Conservation (phyloP, 148 eudicot species). For the Rhododendron ferrugineum region DNA sequence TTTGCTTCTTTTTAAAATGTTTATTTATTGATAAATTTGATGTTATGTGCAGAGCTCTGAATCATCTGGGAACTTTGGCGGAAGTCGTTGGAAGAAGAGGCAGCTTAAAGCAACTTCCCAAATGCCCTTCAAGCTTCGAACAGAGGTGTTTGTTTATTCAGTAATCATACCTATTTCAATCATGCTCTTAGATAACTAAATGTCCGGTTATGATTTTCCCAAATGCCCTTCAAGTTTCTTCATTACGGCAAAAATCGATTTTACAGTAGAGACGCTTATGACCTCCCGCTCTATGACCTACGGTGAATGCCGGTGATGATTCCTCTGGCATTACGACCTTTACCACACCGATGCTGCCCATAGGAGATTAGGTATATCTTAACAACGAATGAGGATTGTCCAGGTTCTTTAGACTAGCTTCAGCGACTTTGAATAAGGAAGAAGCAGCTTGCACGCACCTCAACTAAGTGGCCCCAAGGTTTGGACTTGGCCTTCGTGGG, state of each 20-base stretch:
- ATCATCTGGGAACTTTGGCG: slow-evolving; percentile 51
- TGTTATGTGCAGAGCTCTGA: slow-evolving; percentile 49
- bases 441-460: not conserved
- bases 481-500: not conserved
- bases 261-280: too few species aligned
- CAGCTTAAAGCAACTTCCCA: slow-evolving; percentile 52
- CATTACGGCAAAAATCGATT: too few species aligned
- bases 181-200: not conserved
- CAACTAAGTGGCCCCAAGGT: not conserved
- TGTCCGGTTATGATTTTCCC: too few species aligned
- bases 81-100: slow-evolving; percentile 57
- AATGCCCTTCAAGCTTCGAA: slow-evolving; percentile 79
- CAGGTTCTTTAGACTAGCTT: too few species aligned
- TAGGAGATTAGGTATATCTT: not conserved
- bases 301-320: too few species aligned
- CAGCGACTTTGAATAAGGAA: too few species aligned
- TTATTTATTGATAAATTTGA: not conserved
- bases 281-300: too few species aligned
- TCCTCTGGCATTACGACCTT: too few species aligned
- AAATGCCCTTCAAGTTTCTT: too few species aligned
- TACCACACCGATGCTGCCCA: too few species aligned
- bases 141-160: slow-evolving; percentile 53
- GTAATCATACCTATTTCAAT: not conserved
- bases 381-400: too few species aligned
- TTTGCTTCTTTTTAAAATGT: not conserved